phyloP scores from a whole-genome alignment of 148 eudicot species.

The Simmondsia chinensis region DNA sequence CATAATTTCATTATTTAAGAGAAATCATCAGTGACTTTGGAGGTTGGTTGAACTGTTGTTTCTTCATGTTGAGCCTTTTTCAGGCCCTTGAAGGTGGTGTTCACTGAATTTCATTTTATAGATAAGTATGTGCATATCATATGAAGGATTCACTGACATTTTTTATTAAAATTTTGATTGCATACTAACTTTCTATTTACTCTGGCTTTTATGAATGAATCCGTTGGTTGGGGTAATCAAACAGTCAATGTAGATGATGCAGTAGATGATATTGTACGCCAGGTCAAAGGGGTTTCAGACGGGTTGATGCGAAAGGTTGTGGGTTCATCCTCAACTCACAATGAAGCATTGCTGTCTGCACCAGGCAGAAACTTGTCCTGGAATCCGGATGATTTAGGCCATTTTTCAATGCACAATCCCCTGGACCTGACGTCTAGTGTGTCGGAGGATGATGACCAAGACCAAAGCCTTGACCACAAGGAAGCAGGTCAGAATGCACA shows the following conservation, averaged over 20 bases:
- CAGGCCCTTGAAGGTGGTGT: too few species aligned
- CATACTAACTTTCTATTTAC: too few species aligned
- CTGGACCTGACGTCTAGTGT: constrained; percentile 41
- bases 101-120: too few species aligned
- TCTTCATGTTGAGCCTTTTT: too few species aligned
- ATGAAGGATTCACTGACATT: too few species aligned
- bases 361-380: constrained; percentile 43
- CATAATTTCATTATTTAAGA: too few species aligned
- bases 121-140: too few species aligned
- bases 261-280: constrained; percentile 92
- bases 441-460: constrained; percentile 65
- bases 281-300: constrained; percentile 94
- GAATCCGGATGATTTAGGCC: constrained; percentile 42
- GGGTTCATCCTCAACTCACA: constrained; percentile 43
- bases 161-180: too few species aligned
- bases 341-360: constrained; percentile 26
- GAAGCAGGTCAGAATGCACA: constrained; percentile 27
- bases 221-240: too few species aligned
- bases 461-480: constrained; percentile 29
- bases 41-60: too few species aligned
- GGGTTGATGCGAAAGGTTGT: constrained; percentile 68
- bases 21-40: too few species aligned
- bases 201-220: too few species aligned
- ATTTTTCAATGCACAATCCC: constrained; percentile 35
- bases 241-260: constrained; percentile 97